Percentiles rank a stretch among this genome's conserved stretches.
Conservation (phyloP, 371 early-diverging fungal genomes). For the Mortierella sp. region DNA sequence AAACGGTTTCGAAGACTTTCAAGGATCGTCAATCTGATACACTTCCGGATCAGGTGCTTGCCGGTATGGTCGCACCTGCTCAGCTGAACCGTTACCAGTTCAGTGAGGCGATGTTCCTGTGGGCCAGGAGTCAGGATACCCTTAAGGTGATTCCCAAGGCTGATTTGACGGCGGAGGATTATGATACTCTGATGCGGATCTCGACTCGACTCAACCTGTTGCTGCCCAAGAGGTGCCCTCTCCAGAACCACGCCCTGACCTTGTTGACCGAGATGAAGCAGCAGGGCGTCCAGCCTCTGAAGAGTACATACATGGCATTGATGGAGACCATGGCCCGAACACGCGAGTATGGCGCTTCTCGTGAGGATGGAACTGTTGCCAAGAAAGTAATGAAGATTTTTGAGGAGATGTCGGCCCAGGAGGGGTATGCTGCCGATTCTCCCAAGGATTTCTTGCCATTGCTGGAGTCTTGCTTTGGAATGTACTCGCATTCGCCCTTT, state of each 20-base stretch:
- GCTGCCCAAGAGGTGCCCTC: constrained; percentile 22
- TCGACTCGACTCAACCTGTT: constrained; percentile 38
- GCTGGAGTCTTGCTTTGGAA: constrained; percentile 50
- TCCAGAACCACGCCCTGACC: constrained; percentile 14
- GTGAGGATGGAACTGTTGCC: constrained; percentile 22
- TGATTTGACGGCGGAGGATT: constrained; percentile 37
- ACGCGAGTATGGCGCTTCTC: constrained; percentile 32
- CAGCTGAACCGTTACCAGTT: constrained; percentile 35
- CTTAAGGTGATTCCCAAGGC: constrained; percentile 19
- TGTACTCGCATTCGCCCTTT: constrained; percentile 45
- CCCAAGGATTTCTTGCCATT: constrained; percentile 45
- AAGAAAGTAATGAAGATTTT: constrained; percentile 33
- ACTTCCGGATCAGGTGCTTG: constrained; percentile 38
- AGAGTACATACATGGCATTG: constrained; percentile 32
- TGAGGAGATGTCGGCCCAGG: constrained; percentile 27
- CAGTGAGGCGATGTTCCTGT: constrained; percentile 27
- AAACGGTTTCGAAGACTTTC: constrained; percentile 17
- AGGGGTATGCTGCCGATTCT: constrained; percentile 18
- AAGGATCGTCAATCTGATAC: constrained; percentile 38
- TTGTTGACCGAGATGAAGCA: constrained; percentile 29
- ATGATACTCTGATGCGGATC: constrained; percentile 37
- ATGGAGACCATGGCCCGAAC: constrained; percentile 52
- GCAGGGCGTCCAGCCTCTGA: constrained; percentile 27
- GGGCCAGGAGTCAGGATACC: constrained; percentile 13
- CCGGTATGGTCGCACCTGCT: constrained; percentile 33